Percentiles rank a stretch among this genome's conserved stretches.
Conservation (phyloP, 2,329 filamentous ascomycete genomes). For the Fusarium goolgardi region DNA sequence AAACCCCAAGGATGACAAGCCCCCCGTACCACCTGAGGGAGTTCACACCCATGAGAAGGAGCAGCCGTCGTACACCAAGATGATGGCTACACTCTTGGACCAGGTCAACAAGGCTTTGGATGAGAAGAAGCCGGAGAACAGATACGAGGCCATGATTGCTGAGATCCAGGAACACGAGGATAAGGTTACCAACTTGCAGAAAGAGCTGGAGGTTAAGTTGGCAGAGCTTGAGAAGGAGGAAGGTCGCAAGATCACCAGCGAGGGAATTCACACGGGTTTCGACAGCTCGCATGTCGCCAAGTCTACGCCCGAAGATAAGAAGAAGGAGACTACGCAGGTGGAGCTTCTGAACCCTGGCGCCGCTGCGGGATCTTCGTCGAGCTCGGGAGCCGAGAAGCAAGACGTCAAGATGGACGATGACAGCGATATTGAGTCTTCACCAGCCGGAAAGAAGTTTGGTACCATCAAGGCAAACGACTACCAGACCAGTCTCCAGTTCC, state of each 20-base stretch:
- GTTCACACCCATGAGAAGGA: constrained; percentile 80
- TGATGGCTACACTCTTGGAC: constrained; percentile 97
- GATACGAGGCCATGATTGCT: constrained; percentile 79
- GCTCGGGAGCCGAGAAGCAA: constrained; percentile 29
- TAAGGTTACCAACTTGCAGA: constrained; percentile 83
- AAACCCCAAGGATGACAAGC: constrained; percentile 78
- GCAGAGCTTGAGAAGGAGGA: constrained; percentile 87
- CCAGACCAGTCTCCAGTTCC: constrained; percentile 76
- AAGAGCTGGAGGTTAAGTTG: constrained; percentile 78
- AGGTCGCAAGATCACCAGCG: constrained; percentile 91
- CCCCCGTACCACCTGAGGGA: constrained; percentile 79
- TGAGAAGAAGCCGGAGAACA: constrained; percentile 75
- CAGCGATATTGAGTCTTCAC: constrained; percentile 79
- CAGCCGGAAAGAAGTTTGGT: constrained; percentile 83
- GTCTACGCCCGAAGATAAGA: constrained; percentile 58
- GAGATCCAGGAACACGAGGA: constrained; percentile 81
- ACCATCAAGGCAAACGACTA: constrained; percentile 83
- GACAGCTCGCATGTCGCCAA: constrained; percentile 86
- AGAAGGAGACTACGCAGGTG: constrained; percentile 64
- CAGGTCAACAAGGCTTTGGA: constrained; percentile 89
- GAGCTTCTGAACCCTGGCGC: constrained; percentile 82
- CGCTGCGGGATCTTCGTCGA: constrained; percentile 33
- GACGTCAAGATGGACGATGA: constrained; percentile 66
- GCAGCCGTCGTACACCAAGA: constrained; percentile 89
- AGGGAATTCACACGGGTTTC: constrained; percentile 88